Percentiles rank a stretch among this genome's conserved stretches.
Evolutionary conservation across 495 filamentous ascomycete genomes (phyloP).

Genomic region (Xylaria sp.): DNA sequence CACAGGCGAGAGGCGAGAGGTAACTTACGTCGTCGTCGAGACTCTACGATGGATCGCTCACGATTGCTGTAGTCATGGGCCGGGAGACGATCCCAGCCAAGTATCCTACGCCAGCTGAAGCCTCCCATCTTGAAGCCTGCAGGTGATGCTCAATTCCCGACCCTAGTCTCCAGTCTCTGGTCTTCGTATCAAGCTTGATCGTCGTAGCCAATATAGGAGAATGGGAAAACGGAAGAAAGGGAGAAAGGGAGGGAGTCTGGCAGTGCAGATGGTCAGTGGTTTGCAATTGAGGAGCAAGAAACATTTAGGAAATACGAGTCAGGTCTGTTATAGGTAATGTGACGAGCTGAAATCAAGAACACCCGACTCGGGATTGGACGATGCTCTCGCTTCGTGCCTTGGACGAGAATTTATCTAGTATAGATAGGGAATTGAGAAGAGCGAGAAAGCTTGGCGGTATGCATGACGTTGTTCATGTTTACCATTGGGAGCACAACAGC

Average conservation of each 20-base stretch:
- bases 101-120: slow-evolving; percentile 47
- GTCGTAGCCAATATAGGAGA: neutral
- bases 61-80: slow-evolving; percentile 43
- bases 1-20: too few species aligned
- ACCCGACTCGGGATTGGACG: neutral
- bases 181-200: neutral
- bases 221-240: too few species aligned
- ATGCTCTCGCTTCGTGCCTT: slow-evolving; percentile 48
- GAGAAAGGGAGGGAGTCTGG: neutral
- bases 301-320: neutral
- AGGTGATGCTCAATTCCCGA: neutral
- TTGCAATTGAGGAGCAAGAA: neutral
- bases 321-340: neutral
- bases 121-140: slow-evolving; percentile 33
- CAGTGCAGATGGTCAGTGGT: neutral
- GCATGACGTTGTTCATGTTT: slow-evolving; percentile 19
- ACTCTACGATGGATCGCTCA: slow-evolving; percentile 48
- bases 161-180: too few species aligned
- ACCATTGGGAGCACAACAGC: too few species aligned
- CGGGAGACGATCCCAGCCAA: slow-evolving; percentile 53
- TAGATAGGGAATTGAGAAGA: slow-evolving; percentile 50
- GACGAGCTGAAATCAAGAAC: neutral
- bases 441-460: slow-evolving; percentile 61
- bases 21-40: slow-evolving; percentile 48
- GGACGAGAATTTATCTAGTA: slow-evolving; percentile 2